phyloP scores from a whole-genome alignment of 495 filamentous ascomycete species.

The Astrothelium macrocarpum region DNA sequence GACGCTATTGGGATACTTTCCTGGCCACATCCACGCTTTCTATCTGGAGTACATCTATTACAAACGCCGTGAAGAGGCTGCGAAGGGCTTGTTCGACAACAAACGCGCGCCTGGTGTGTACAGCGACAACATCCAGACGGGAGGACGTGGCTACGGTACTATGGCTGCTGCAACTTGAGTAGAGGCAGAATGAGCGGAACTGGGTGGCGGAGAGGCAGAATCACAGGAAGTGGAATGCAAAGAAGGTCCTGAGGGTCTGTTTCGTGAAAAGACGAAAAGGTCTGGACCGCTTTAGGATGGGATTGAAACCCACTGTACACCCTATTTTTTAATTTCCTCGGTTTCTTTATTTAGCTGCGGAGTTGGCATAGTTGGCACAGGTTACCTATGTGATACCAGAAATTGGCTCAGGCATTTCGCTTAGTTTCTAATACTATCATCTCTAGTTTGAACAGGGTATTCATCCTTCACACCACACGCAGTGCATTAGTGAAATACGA shows the following conservation, averaged over 20 bases:
- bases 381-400: neutral
- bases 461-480: too few relatives aligned
- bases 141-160: conserved; percentile 51
- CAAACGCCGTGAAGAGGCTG: conserved; percentile 51
- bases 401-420: neutral
- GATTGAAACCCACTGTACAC: too few relatives aligned
- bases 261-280: too few relatives aligned
- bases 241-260: too few relatives aligned
- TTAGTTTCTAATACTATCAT: neutral
- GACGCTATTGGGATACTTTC: conserved; percentile 49
- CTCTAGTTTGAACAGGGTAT: too few relatives aligned
- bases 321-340: neutral
- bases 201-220: too few relatives aligned
- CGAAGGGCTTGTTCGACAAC: conserved; percentile 39
- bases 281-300: too few relatives aligned
- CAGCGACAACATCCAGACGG: conserved; percentile 65
- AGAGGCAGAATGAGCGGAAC: too few relatives aligned
- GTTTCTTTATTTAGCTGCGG: neutral
- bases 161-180: conserved; percentile 21
- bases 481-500: too few relatives aligned
- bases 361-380: neutral
- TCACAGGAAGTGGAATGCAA: too few relatives aligned
- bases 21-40: conserved; percentile 70
- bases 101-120: conserved; percentile 63
- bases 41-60: conserved; percentile 87